These are phyloP conservation scores for Cicer cuneatum DNA, from an alignment of 306 rosid species.

Conservation along the genomic window DNA sequence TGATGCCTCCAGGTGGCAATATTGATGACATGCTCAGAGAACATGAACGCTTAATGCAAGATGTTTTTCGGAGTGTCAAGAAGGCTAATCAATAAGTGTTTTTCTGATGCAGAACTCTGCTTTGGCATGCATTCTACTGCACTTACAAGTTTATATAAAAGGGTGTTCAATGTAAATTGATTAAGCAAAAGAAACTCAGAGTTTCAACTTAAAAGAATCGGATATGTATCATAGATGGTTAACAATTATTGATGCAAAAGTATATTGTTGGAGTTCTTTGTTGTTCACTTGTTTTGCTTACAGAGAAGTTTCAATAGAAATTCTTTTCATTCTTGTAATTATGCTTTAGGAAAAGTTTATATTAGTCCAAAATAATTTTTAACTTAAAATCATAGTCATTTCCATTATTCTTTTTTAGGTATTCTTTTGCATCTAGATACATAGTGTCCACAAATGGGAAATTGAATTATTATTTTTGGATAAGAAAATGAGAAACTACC, in stretches of 20 bases:
- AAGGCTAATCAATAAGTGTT: conserved; percentile 45
- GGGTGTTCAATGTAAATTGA: conserved; percentile 24
- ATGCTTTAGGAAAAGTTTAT: conserved; percentile 20
- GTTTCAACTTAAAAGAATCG: conserved; percentile 8
- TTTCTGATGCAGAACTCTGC: neutral
- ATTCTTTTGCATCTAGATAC: neutral
- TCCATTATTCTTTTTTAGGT: neutral
- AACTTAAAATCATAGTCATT: neutral
- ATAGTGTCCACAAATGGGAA: too few species aligned
- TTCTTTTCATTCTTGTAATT: conserved; percentile 31
- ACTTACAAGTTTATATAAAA: neutral
- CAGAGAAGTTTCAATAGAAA: conserved; percentile 5
- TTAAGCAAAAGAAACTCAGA: conserved; percentile 18
- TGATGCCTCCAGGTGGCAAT: conserved; percentile 74
- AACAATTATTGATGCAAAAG: neutral
- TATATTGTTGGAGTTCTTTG: conserved; percentile 2
- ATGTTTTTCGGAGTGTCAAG: conserved; percentile 84
- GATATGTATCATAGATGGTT: conserved; percentile 31
- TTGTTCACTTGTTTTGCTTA: conserved; percentile 21
- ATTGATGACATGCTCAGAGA: conserved; percentile 89
- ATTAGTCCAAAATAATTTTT: conserved; percentile 28
- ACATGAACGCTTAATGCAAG: conserved; percentile 91
- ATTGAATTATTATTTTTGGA: too few species aligned
- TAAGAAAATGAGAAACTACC: too few species aligned
- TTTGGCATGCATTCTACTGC: conserved; percentile 10